phyloP scores from a whole-genome alignment of 108 stramenopile species.

The Conticribra weissflogii region DNA sequence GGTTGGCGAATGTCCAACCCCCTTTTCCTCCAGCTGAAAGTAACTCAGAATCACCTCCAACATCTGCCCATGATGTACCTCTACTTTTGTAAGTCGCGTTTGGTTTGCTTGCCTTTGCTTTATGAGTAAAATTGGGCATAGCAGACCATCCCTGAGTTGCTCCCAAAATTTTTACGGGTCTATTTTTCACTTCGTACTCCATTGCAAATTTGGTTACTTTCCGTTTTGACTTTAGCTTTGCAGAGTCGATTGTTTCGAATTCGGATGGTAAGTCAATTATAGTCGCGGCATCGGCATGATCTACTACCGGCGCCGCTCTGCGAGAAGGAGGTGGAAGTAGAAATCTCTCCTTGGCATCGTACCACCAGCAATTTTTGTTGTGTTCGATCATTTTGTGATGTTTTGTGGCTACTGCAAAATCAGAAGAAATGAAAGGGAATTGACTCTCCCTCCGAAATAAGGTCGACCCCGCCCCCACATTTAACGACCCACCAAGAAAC shows the following conservation, averaged over 20 bases:
- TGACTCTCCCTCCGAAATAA: conserved; percentile 67
- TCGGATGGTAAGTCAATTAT: conserved; percentile 21
- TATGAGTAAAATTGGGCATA: conserved; percentile 43
- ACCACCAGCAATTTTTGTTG: conserved; percentile 45
- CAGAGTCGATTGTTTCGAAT: background rate
- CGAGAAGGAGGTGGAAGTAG: conserved; percentile 18
- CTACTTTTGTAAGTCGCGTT: background rate
- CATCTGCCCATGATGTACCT: conserved; percentile 21
- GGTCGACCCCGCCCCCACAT: conserved; percentile 68
- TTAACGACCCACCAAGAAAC: conserved; percentile 44
- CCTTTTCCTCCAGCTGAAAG: conserved; percentile 38
- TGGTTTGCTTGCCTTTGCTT: background rate
- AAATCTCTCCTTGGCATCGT: conserved; percentile 24
- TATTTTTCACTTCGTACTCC: conserved; percentile 67
- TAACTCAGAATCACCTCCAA: conserved; percentile 11
- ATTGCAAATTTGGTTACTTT: conserved; percentile 51
- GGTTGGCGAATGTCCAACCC: conserved; percentile 61
- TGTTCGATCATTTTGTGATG: background rate
- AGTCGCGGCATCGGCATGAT: conserved; percentile 16
- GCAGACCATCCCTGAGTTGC: conserved; percentile 68
- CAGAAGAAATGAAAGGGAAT: conserved; percentile 45
- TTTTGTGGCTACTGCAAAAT: background rate
- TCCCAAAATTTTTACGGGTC: conserved; percentile 71
- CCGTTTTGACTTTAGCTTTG: background rate
- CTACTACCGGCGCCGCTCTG: conserved; percentile 19